These are phyloP conservation scores for Lyophyllum atratum DNA, from an alignment of 768 basidiomycete genomes.

Conservation along the genomic window DNA sequence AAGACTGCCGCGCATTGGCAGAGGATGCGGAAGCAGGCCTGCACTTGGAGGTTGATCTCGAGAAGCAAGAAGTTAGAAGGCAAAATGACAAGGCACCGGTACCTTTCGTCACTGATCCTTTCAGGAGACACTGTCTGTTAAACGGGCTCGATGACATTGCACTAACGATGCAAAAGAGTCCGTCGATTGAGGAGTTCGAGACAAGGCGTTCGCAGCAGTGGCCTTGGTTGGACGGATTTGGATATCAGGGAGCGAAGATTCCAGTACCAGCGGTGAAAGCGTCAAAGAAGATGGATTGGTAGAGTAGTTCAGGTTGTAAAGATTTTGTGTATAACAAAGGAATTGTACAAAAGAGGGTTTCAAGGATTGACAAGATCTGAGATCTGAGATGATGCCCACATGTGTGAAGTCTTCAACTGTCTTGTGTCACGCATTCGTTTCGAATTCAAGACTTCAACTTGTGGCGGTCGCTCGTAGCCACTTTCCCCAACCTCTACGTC, in stretches of 20 bases:
- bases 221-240: conserved; percentile 98
- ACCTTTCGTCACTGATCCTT: conserved; percentile 81
- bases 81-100: conserved; percentile 72
- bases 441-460: background rate
- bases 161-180: conserved; percentile 82
- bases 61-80: conserved; percentile 77
- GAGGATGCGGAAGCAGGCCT: conserved; percentile 75
- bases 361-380: background rate
- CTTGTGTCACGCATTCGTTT: conserved; percentile 3
- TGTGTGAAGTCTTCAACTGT: background rate
- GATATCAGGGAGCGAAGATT: conserved; percentile 81
- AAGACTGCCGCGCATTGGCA: conserved; percentile 70
- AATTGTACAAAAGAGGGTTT: background rate
- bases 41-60: conserved; percentile 83
- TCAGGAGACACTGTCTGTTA: conserved; percentile 91
- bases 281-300: conserved; percentile 75
- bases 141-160: conserved; percentile 98
- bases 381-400: background rate
- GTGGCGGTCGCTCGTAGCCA: background rate
- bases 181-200: conserved; percentile 81
- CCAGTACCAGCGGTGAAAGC: conserved; percentile 46
- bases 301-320: conserved; percentile 14
- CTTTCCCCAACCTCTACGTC: background rate
- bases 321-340: background rate
- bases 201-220: conserved; percentile 70